Evolutionary conservation across 73 alveolate species (phyloP), one percentile per base, ranked within the genome.

Genomic region (Paramecium octaurelia): DNA sequence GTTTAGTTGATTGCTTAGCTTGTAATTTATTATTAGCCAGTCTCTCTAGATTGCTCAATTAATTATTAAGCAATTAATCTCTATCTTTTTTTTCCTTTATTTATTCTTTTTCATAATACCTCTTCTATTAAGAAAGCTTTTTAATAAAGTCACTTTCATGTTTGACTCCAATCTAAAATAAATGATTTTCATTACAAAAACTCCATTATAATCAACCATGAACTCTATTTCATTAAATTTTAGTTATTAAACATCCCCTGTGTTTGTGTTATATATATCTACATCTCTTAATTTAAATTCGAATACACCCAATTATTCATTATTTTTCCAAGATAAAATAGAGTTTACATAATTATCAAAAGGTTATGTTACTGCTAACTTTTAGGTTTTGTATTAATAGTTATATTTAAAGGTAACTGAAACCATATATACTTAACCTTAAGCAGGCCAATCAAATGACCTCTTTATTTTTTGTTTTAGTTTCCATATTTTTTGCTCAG

Each of bases 201-300:
- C 46, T 44, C 91, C 75, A 44, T 80, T 80, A 9, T 43, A 80
- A 80, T 80, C 91, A 1, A 80, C 91, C 91, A 80, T 80, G 46
- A 44, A 80, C 29, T 80, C 91, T 4, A 80, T 50, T 48, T 80
- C 91, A 80, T 80, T 80, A 48, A 20, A 80, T 80, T 27, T 24
- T 2, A 80, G 57, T 24, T 42, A 20, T 24, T 42, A 14, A 1
- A 80, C 91, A 80, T 80, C 44, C n/a, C 91, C 91, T 20, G 76
- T 43, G 23, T 42, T 35, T 18, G 43, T 31, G 20, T 80, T 46
- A 46, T 44, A 80, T 8, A 80, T 48, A 80, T 80, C 91, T 21
- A 23, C 29, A 64, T 80, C 91, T 18, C 75, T 80, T 24, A 80
- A 46, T 80, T 80, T 80, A 42, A 80, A 80, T 80, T 80, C 76